Percentiles rank a stretch among this genome's conserved stretches.
These are phyloP conservation scores for Porphyrellus sp. DNA, from an alignment of 1,284 basidiomycete genomes.

Conservation along the genomic window DNA sequence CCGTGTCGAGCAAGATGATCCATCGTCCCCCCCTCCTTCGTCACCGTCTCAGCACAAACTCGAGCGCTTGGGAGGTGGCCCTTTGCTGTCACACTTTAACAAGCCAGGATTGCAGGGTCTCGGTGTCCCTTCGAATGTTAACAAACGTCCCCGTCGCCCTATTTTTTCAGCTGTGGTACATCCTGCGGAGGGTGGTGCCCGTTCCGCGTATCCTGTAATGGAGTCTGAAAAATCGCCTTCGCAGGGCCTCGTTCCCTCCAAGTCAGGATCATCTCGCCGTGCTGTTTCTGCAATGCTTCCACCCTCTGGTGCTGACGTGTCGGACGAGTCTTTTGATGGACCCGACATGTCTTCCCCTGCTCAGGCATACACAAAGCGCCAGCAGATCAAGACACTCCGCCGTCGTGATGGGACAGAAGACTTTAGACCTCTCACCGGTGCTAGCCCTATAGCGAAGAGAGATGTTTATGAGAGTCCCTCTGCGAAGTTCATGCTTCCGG, in stretches of 20 bases:
- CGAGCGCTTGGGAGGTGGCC: conserved; percentile 52
- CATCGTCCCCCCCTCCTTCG: conserved; percentile 59
- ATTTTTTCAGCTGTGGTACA: conserved; percentile 61
- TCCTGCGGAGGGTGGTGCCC: conserved; percentile 40
- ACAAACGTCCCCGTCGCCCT: conserved; percentile 62
- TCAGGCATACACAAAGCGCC: conserved; percentile 70
- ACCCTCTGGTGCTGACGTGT: conserved; percentile 44
- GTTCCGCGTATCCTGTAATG: conserved; percentile 44
- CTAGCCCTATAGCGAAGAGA: conserved; percentile 45
- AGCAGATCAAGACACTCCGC: conserved; percentile 68
- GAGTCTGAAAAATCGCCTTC: conserved; percentile 26
- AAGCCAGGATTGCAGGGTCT: conserved; percentile 62
- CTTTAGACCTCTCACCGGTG: conserved; percentile 65
- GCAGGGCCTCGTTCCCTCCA: conserved; percentile 15
- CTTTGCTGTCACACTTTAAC: conserved; percentile 42
- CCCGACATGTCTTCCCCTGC: conserved; percentile 72
- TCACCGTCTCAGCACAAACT: conserved; percentile 66
- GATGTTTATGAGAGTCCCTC: conserved; percentile 54
- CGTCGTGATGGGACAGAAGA: conserved; percentile 77
- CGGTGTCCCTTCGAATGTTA: conserved; percentile 52
- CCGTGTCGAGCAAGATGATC: conserved; percentile 38
- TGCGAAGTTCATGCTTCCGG: conserved; percentile 52
- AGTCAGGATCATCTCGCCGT: conserved; percentile 54
- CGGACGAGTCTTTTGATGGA: conserved; percentile 61
- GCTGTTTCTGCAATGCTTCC: conserved; percentile 73